Evolutionary conservation across 2,329 filamentous ascomycete species (phyloP).

Genomic region (Fusarium circinatum): DNA sequence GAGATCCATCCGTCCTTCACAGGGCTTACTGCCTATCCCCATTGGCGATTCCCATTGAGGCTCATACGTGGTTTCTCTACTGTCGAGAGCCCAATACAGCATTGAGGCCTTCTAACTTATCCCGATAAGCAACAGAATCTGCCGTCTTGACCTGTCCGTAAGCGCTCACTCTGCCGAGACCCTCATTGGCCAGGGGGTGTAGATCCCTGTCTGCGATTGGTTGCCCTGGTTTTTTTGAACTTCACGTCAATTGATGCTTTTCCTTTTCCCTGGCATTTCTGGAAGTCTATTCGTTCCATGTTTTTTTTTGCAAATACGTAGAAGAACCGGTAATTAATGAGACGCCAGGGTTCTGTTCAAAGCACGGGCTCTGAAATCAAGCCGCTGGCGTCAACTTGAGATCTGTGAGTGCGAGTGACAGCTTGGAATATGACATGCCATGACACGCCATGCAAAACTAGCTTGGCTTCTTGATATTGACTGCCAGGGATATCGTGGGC

Average conservation of each 20-base stretch:
- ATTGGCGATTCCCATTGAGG: neutral
- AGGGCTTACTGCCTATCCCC: conserved; percentile 2
- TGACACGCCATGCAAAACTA: neutral
- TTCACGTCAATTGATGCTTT: conserved; percentile 9
- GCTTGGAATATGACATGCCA: conserved; percentile 3
- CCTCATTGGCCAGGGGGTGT: conserved; percentile 34
- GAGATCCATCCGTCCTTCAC: neutral
- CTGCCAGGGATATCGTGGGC: neutral
- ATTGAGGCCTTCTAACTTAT: conserved; percentile 27
- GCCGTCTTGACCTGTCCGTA: neutral
- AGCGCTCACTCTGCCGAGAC: conserved; percentile 5
- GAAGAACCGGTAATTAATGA: conserved; percentile 1
- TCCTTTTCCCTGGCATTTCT: neutral
- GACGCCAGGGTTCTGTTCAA: neutral
- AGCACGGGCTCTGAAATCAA: conserved; percentile 11
- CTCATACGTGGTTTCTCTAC: conserved; percentile 5
- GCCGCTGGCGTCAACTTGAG: conserved; percentile 19
- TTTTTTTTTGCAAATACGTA: neutral
- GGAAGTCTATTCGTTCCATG: conserved; percentile 6
- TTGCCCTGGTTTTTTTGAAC: conserved; percentile 37
- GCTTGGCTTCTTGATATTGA: neutral
- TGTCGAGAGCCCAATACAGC: neutral
- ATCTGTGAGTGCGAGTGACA: conserved; percentile 7
- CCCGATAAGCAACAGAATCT: conserved; percentile 5
- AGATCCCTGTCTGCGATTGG: conserved; percentile 30